These are phyloP conservation scores for Epicoccum nigrum DNA, from an alignment of 2,329 filamentous ascomycete species.

Conservation along the genomic window DNA sequence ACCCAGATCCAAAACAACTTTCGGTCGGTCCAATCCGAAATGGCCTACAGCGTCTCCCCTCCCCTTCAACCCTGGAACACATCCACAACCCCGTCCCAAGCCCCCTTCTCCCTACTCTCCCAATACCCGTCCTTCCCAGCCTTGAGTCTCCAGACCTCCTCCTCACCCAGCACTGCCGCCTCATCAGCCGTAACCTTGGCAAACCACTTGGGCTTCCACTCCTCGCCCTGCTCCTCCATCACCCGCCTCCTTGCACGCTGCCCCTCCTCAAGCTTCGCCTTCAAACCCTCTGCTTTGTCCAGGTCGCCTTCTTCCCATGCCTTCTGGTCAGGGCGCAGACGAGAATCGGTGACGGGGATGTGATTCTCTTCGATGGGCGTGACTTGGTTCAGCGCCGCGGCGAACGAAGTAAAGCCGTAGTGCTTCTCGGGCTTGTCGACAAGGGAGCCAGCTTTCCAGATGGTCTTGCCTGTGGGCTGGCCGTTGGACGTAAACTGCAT, in stretches of 20 bases:
- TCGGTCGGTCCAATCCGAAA: no score
- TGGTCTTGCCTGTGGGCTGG: constrained; percentile 64
- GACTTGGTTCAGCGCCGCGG: constrained; percentile 84
- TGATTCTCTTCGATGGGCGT: constrained; percentile 77
- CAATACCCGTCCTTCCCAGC: constrained; percentile 88
- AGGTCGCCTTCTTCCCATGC: constrained; percentile 81
- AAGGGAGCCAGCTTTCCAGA: constrained; percentile 80
- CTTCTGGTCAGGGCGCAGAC: constrained; percentile 85
- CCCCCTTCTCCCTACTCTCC: constrained; percentile 76
- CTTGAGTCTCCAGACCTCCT: constrained; percentile 68
- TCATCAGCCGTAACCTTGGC: constrained; percentile 61
- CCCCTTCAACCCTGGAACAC: constrained; percentile 54
- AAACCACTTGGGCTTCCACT: constrained; percentile 84
- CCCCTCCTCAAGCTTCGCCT: constrained; percentile 82
- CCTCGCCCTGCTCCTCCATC: constrained; percentile 75
- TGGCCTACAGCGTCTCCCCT: no score
- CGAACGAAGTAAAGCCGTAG: constrained; percentile 89
- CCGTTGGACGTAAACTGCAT: constrained; percentile 71
- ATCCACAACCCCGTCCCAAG: constrained; percentile 66
- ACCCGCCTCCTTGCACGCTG: constrained; percentile 77
- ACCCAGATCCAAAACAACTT: not conserved
- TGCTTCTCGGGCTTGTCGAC: constrained; percentile 79
- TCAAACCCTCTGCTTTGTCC: constrained; percentile 82
- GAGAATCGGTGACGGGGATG: constrained; percentile 80
- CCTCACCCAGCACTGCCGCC: constrained; percentile 42